A percentile compares a stretch with the other conserved stretches of the same genome.
Conservation (phyloP, 106 monocot genomes). For the Allium sativum region DNA sequence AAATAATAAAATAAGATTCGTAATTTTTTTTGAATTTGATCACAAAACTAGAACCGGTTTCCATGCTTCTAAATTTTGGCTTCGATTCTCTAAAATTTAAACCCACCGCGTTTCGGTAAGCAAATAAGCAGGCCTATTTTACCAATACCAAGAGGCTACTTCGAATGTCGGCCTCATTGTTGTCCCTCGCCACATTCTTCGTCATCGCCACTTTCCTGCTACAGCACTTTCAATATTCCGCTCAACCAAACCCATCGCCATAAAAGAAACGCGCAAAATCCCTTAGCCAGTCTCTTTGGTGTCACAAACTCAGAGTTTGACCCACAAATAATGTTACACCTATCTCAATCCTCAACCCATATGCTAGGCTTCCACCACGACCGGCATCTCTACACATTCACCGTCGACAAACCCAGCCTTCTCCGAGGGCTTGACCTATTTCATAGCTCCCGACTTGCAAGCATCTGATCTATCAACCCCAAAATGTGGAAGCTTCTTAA, state of each 20-base stretch:
- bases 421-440: slow-evolving; percentile 18
- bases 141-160: not conserved
- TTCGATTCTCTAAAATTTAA: too few relatives aligned
- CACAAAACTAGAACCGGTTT: too few relatives aligned
- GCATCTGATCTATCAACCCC: not conserved
- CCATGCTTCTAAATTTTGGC: too few relatives aligned
- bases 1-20: too few relatives aligned
- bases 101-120: too few relatives aligned
- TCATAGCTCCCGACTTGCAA: slow-evolving; percentile 13
- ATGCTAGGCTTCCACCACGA: slow-evolving; percentile 10
- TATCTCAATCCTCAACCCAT: slow-evolving; percentile 8
- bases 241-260: not conserved
- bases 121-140: not conserved
- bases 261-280: not conserved
- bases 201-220: not conserved
- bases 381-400: not conserved
- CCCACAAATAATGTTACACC: slow-evolving; percentile 6
- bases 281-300: not conserved
- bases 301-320: slow-evolving; percentile 7
- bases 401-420: slow-evolving; percentile 11
- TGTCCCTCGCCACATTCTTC: not conserved
- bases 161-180: not conserved
- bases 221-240: not conserved
- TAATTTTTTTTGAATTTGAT: too few relatives aligned
- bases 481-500: slow-evolving; percentile 16